These are phyloP conservation scores for Xanthoparmelia taractica DNA, from an alignment of 495 filamentous ascomycete species.

Conservation along the genomic window DNA sequence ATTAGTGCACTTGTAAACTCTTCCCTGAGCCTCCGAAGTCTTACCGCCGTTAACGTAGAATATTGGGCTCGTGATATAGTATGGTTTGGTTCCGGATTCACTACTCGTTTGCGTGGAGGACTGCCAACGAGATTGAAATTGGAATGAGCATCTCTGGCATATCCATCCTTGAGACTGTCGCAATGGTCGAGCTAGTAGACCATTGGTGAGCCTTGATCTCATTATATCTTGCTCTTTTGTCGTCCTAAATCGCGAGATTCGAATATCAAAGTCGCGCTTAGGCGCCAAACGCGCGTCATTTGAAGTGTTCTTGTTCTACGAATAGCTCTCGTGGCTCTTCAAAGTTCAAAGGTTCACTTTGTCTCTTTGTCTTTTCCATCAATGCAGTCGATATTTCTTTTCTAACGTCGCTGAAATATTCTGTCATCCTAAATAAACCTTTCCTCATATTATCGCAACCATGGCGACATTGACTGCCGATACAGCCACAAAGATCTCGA, in stretches of 20 bases:
- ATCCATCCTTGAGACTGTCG: conserved; percentile 11
- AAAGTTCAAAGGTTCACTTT: neutral
- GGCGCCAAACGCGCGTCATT: conserved; percentile 11
- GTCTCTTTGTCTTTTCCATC: neutral
- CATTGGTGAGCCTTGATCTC: conserved; percentile 9
- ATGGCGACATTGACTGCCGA: conserved; percentile 41
- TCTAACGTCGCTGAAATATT: neutral
- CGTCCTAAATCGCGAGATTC: neutral
- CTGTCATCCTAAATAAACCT: neutral
- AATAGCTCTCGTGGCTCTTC: neutral
- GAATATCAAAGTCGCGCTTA: conserved; percentile 4
- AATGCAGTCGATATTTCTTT: neutral
- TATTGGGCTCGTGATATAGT: conserved; percentile 93
- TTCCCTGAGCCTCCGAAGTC: conserved; percentile 9
- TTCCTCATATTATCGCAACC: conserved; percentile 3
- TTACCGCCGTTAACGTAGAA: conserved; percentile 98
- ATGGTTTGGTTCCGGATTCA: conserved; percentile 58
- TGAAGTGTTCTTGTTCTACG: neutral
- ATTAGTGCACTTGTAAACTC: neutral
- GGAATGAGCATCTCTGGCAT: conserved; percentile 13
- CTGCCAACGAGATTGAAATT: conserved; percentile 9
- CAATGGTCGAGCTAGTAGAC: conserved; percentile 1
- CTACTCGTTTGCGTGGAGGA: neutral
- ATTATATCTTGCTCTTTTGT: neutral
- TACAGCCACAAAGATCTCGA: conserved; percentile 41